Evolutionary conservation across 371 early-diverging fungal genomes (phyloP).

Genomic region (Zancudomyces culisetae): DNA sequence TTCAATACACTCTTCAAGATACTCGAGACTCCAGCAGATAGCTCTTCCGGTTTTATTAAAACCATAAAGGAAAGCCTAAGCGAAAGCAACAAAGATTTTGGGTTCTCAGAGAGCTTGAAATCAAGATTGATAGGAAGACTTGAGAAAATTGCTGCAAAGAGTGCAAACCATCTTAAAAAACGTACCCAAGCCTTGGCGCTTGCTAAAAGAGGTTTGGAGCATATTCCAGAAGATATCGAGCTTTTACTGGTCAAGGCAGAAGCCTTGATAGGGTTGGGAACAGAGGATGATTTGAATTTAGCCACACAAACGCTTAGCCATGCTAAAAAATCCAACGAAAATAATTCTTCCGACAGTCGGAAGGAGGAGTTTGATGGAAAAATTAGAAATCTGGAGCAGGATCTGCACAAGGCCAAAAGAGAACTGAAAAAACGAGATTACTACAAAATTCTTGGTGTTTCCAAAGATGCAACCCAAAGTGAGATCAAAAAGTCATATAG

Average conservation of each 20-base stretch:
- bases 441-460: constrained; percentile 80
- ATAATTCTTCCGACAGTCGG: constrained; percentile 8
- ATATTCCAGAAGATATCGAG: constrained; percentile 40
- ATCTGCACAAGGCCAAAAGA: constrained; percentile 46
- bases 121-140: constrained; percentile 6
- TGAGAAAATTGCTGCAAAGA: constrained; percentile 31
- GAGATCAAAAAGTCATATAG: constrained; percentile 88
- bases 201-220: constrained; percentile 23
- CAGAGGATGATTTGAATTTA: constrained; percentile 46
- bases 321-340: constrained; percentile 37
- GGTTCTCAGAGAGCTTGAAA: constrained; percentile 6
- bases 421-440: constrained; percentile 67
- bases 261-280: constrained; percentile 27
- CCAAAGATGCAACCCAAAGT: constrained; percentile 44
- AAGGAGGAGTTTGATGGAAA: neutral
- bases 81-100: constrained; percentile 10
- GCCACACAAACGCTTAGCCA: constrained; percentile 28
- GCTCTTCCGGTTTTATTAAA: constrained; percentile 22
- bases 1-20: constrained; percentile 47
- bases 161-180: constrained; percentile 31
- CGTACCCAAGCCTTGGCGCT: constrained; percentile 13
- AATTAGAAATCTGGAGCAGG: neutral
- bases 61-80: constrained; percentile 28
- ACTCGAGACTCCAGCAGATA: constrained; percentile 28
- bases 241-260: constrained; percentile 52